Conservation (phyloP, 73 alveolate species). For the Stentor coeruleus region DNA sequence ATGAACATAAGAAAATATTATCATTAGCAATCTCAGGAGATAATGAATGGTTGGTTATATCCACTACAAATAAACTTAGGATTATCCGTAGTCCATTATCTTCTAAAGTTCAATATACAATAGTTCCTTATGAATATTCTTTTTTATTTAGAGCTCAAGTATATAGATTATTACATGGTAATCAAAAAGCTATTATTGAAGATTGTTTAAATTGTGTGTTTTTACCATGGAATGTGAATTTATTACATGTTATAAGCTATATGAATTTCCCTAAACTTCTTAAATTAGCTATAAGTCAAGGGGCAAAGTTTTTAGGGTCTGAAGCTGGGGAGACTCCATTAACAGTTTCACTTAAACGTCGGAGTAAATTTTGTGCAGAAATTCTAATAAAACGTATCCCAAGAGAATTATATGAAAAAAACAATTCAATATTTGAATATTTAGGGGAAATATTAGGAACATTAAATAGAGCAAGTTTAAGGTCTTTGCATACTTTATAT, state of each 20-base stretch:
- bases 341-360: not conserved
- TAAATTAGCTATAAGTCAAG: not conserved
- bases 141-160: not conserved
- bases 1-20: not conserved
- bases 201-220: not conserved
- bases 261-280: constrained; percentile 17
- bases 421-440: not conserved
- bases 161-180: not conserved
- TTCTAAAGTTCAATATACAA: not conserved
- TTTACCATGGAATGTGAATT: constrained; percentile 3
- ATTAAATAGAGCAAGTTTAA: not conserved
- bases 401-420: not conserved
- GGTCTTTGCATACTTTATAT: not conserved
- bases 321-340: constrained; percentile 8
- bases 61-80: not conserved
- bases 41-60: not conserved
- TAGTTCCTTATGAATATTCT: not conserved
- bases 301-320: not conserved
- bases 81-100: not conserved
- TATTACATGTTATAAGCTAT: constrained; percentile 4
- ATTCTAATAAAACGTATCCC: not conserved
- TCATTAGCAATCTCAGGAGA: not conserved
- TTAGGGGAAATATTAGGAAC: not conserved
- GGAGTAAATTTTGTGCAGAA: constrained; percentile 20
- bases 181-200: not conserved